These are phyloP conservation scores for Salicornia ramosissima DNA, from an alignment of 148 eudicot genomes.

Conservation along the genomic window DNA sequence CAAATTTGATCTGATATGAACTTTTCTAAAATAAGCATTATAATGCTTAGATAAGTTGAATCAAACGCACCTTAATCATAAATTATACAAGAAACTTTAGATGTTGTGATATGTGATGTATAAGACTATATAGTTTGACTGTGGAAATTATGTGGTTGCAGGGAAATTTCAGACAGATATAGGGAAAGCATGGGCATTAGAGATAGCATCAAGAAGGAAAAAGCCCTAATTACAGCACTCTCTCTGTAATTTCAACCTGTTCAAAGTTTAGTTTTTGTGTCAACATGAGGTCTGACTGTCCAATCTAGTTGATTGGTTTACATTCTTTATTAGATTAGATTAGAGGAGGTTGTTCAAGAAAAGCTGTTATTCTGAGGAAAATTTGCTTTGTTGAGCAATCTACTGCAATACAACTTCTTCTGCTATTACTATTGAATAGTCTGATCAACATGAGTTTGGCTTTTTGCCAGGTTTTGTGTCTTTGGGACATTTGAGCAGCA, in stretches of 20 bases:
- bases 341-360: neutral
- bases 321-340: no score
- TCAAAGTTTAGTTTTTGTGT: neutral
- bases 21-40: no score
- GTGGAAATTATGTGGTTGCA: slow-evolving; percentile 23
- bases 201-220: slow-evolving; percentile 54
- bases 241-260: neutral
- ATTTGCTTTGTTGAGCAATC: neutral
- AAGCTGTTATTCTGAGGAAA: neutral
- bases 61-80: no score
- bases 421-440: neutral
- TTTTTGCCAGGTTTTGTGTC: neutral
- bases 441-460: neutral
- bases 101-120: no score
- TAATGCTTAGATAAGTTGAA: no score
- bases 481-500: neutral
- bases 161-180: slow-evolving; percentile 87
- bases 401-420: neutral
- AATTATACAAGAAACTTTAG: no score
- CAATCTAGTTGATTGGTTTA: neutral
- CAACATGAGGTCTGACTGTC: neutral
- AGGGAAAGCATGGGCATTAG: slow-evolving; percentile 89
- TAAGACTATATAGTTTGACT: no score
- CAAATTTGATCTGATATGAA: no score
- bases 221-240: slow-evolving; percentile 1